Base-by-base conservation (phyloP, 306 rosid species). In the Glycine tomentella region DNA sequence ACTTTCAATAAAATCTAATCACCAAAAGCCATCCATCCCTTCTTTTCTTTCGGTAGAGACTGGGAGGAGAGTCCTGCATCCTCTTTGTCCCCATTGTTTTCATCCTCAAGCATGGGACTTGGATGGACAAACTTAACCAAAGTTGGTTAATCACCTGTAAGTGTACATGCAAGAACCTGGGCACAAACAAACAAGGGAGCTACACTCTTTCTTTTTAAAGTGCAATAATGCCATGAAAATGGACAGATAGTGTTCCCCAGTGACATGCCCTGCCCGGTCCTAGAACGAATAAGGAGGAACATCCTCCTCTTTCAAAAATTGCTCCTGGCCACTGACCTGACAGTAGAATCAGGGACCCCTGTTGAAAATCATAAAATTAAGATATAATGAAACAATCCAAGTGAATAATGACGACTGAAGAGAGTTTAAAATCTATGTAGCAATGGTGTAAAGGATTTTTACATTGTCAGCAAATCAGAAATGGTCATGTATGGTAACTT, bases 321-420 rank as follows among this genome's bases (percentile, higher is more conserved):
- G 64, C 68, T 83, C 81, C 80, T 71, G 57, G 81, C 81, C 84
- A 79, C 80, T 75, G 73, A 83, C 84, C 86, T 81, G 69, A 79
- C 81, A 77, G 78, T 80, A 68, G 74, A 84, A 84, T 87, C 88
- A 85, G 79, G 84, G 82, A 7, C 83, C 87, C 91, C 92, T 87
- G 88, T 70, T 16, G 75, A 72, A 82, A 74, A 86, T 66, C 58
- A 83, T 12, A 76, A 80, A 79, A 62, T 49, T 45, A 55, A 76
- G 66, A 78, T 80, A 87, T 81, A 40, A 84, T 34, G 78, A 82
- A 76, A 46, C 72, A 83, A 20, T 31, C 82, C 71, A 74, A 79
- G 59, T 48, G 52, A 67, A 46, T 16, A 51, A 11, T 10, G 45
- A 44, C 31, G 2, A 25, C 2, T 25, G 31, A 25, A 1, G 31